Evolutionary conservation across 2,329 filamentous ascomycete species (phyloP), one percentile per base, ranked within the genome.

Genomic region (Emericellopsis atlantica): DNA sequence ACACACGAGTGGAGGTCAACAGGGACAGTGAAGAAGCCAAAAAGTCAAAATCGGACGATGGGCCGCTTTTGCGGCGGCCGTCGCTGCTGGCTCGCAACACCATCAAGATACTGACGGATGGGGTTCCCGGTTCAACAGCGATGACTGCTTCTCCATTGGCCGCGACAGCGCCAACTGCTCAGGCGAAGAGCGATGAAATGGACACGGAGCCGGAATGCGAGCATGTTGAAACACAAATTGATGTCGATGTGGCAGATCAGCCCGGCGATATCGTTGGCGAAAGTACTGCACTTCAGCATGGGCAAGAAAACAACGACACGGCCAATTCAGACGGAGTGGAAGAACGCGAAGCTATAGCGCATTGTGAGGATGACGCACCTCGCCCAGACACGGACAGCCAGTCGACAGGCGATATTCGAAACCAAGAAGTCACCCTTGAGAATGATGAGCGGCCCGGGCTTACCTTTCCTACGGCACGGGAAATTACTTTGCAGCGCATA

Each of bases 1-100:
- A 96, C 60, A 89, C 89, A 43, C 75, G 79, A 42, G 87, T 98
- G 40, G 88, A 95, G 52, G 88, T 98, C 3, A 80, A 83, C 48
- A 74, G 90, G 40, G 83, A 90, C 43, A 73, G 70, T 40, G 59
- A 69, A 26, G 72, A 74, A 40, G 70, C 79, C 47, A 72, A 74
- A 49, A 59, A 64, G 43, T 53, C 56, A 14, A 43, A 40, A 10
- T 39, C 50, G 2, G 57, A 60, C 10, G 58, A 62, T 9, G 46
- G 40, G 37, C 45, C 35, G 22, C 37, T 45, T 6, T 49, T 50
- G 14, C 50, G 51, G 11, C 46, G 45, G 6, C 52, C 54, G 9
- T 49, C 44, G 12, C 44, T 57, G 18, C 44, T 49, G n/a, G 52
- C 51, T 22, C 53, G 55, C 29, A 55, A 53, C 29, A 61, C 58